phyloP scores from a whole-genome alignment of 768 basidiomycete species.

The Rhodocollybia butyracea region DNA sequence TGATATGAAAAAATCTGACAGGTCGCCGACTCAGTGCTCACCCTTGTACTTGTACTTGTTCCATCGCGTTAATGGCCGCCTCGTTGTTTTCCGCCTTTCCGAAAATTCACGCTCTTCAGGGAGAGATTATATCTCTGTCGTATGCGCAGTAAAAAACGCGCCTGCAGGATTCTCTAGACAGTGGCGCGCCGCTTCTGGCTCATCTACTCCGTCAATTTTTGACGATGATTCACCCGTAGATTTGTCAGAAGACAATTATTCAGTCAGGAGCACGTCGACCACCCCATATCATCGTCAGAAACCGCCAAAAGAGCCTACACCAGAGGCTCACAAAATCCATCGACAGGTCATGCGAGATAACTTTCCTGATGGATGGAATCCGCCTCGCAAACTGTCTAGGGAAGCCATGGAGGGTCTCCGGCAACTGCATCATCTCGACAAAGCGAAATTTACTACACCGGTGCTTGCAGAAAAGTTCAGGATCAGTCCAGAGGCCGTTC shows the following conservation, averaged over 20 bases:
- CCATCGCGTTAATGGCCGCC: slow-evolving; percentile 9
- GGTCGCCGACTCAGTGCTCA: not conserved
- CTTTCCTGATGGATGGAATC: slow-evolving; percentile 72
- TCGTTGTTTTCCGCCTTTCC: not conserved
- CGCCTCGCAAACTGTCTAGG: slow-evolving; percentile 75
- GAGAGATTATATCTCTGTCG: not conserved
- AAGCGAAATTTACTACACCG: slow-evolving; percentile 59
- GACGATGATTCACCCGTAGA: slow-evolving; percentile 44
- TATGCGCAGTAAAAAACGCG: not conserved
- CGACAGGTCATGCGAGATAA: slow-evolving; percentile 45
- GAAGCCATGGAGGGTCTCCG: slow-evolving; percentile 83
- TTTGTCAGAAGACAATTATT: slow-evolving; percentile 49
- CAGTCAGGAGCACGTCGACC: slow-evolving; percentile 28
- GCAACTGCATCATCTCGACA: slow-evolving; percentile 61
- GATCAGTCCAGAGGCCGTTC: slow-evolving; percentile 78
- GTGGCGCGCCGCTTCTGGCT: slow-evolving; percentile 36
- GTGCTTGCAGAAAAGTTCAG: slow-evolving; percentile 74
- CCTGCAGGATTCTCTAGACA: slow-evolving; percentile 22
- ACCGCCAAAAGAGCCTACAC: slow-evolving; percentile 40
- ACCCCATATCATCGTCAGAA: slow-evolving; percentile 32
- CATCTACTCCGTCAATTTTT: slow-evolving; percentile 40
- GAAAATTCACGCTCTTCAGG: slow-evolving; percentile 1
- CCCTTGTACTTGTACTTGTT: not conserved
- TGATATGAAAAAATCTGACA: not conserved
- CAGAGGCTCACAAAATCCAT: slow-evolving; percentile 48